A percentile compares a stretch with the other conserved stretches of the same genome.
phyloP scores from a whole-genome alignment of 2,329 filamentous ascomycete genomes.

The Ophiostoma sp. region DNA sequence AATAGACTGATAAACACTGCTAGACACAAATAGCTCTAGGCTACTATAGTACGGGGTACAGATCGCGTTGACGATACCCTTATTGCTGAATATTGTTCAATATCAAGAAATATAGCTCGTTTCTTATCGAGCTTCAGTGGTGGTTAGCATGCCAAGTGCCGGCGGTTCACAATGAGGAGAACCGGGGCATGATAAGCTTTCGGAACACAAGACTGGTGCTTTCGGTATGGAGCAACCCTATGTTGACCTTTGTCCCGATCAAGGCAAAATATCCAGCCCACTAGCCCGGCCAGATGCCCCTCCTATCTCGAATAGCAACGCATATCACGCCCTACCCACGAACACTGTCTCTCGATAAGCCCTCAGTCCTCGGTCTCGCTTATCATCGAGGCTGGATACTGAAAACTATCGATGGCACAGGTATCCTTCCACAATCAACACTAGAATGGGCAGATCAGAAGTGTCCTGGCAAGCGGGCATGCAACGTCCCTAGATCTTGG shows the following conservation, averaged over 20 bases:
- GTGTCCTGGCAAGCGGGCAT: neutral
- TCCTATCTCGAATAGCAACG: slow-evolving; percentile 10
- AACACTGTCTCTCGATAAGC: neutral
- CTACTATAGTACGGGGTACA: neutral
- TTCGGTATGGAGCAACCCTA: neutral
- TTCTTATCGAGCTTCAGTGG: neutral
- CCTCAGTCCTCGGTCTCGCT: neutral
- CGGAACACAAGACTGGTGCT: neutral
- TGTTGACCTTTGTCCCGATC: neutral
- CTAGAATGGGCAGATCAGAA: neutral
- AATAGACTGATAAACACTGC: neutral
- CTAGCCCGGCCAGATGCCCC: neutral
- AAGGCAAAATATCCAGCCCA: neutral
- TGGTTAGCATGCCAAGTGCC: too few species aligned
- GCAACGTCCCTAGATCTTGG: neutral
- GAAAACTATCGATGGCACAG: too few species aligned
- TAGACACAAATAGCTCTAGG: neutral
- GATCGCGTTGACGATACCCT: too few species aligned
- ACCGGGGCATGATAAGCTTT: slow-evolving; percentile 9
- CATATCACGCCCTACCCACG: neutral
- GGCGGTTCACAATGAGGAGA: neutral
- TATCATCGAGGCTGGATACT: neutral
- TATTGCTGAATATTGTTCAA: too few species aligned
- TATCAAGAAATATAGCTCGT: too few species aligned
- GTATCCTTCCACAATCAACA: too few species aligned